Base-by-base conservation (phyloP, 164 flowering plant genomes). In the Kingdonia uniflora region DNA sequence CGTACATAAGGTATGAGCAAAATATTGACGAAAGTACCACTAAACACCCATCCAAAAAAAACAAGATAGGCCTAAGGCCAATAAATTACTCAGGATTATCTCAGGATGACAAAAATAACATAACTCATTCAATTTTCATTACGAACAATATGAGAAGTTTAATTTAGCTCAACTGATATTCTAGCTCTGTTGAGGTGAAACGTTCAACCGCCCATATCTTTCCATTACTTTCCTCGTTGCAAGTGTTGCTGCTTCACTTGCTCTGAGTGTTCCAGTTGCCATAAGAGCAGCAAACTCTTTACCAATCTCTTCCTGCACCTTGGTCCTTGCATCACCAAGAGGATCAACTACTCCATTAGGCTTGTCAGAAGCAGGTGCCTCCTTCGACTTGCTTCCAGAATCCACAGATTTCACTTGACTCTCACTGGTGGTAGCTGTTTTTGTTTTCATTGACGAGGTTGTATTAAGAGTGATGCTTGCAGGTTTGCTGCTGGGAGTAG, bases 181-280 rank as follows among this genome's bases (percentile, higher is more conserved):
- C 54, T 65, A 81, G 51, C 78, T 72, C 48, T 65, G 76, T 0
- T 76, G 52, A 59, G 66, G 19, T 0, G 74, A 73, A n/a, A 55
- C 69, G 47, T 66, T 65, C 59, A 53, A 1, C 29, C 65, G 69
- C 2, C 97, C 89, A 35, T 92, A 72, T 67, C 73, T 81, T 50
- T 86, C 80, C 99, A 94, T 94, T 38, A 94, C 99, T 68, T 70
- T 77, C 66, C 68, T 78, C 1, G 95, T 87, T 2, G 99, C 99
- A 25, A 86, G 71, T 2, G 99, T 83, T 1, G 97, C 99, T 26
- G 99, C 99, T 69, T 92, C 97, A 62, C 99, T 86, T 15, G 99
- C 99, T 1, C 85, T 74, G 43, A 89, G 13, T 2, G 91, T 80
- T 33, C 97, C 96, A 22, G 75, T 58, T 4, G 92, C 97, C 99